Evolutionary conservation across 2,329 filamentous ascomycete genomes (phyloP).

Genomic region (Nannizzia gypsea): DNA sequence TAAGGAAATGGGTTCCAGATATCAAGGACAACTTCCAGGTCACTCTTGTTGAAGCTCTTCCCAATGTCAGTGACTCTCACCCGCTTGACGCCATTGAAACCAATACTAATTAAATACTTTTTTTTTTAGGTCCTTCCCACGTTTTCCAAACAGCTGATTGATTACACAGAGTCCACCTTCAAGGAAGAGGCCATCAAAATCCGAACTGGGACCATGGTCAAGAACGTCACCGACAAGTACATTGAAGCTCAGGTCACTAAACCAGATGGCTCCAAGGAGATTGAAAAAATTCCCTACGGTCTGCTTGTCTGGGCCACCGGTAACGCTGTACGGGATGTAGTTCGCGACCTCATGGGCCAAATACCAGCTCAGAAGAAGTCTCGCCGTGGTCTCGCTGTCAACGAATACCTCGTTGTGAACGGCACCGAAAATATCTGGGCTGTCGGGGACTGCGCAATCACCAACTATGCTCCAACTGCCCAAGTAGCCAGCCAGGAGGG

Average conservation of each 20-base stretch:
- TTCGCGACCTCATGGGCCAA: slow-evolving; percentile 82
- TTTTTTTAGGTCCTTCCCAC: slow-evolving; percentile 59
- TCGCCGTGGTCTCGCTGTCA: slow-evolving; percentile 85
- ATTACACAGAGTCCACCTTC: slow-evolving; percentile 98
- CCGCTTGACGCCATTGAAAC: neutral
- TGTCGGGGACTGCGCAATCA: slow-evolving; percentile 90
- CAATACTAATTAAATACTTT: neutral
- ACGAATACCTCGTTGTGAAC: slow-evolving; percentile 98
- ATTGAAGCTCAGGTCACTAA: slow-evolving; percentile 79
- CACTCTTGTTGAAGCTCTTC: slow-evolving; percentile 91
- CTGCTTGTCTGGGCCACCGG: slow-evolving; percentile 97
- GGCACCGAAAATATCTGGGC: slow-evolving; percentile 96
- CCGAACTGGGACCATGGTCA: slow-evolving; percentile 97
- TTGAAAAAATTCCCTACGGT: slow-evolving; percentile 78
- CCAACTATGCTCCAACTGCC: slow-evolving; percentile 93
- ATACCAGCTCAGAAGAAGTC: slow-evolving; percentile 94
- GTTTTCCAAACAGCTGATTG: slow-evolving; percentile 98
- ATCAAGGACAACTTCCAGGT: slow-evolving; percentile 93
- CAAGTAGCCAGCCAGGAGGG: slow-evolving; percentile 96
- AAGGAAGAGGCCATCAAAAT: slow-evolving; percentile 98
- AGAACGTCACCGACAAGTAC: slow-evolving; percentile 83
- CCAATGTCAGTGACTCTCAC: slow-evolving; percentile 49
- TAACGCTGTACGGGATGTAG: slow-evolving; percentile 79
- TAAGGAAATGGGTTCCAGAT: slow-evolving; percentile 95
- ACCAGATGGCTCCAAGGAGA: slow-evolving; percentile 72